Conservation (phyloP, 176 grass and related monocot species). For the Oryza brachyantha region DNA sequence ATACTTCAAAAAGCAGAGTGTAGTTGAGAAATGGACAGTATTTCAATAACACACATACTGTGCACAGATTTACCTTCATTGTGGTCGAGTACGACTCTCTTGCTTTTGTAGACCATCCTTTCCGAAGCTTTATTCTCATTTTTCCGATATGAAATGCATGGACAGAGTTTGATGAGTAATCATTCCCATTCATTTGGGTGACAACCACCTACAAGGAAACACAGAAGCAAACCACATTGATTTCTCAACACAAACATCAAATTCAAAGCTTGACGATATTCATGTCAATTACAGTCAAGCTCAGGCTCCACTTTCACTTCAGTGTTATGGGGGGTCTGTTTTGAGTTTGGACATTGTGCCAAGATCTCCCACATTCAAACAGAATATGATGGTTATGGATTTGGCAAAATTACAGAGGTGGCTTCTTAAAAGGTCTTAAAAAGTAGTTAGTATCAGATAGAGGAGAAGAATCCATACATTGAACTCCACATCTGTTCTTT, state of each 20-base stretch:
- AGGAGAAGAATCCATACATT: conserved; percentile 50
- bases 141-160: conserved; percentile 90
- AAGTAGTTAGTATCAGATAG: conserved; percentile 6
- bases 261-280: not conserved
- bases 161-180: conserved; percentile 68
- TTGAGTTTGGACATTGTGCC: not conserved
- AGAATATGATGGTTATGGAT: not conserved
- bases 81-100: conserved; percentile 79
- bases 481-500: conserved; percentile 76
- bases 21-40: not conserved
- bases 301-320: not conserved
- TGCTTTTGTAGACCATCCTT: conserved; percentile 90
- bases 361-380: not conserved
- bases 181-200: conserved; percentile 76
- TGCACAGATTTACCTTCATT: conserved; percentile 69
- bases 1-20: not conserved
- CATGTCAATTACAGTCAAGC: conserved; percentile 31
- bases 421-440: conserved; percentile 5
- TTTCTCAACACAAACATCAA: conserved; percentile 10
- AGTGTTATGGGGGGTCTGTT: not conserved
- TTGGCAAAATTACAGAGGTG: not conserved
- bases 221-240: not conserved
- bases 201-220: conserved; percentile 63
- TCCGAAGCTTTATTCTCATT: conserved; percentile 72
- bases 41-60: not conserved